Base-by-base conservation (phyloP, 208 protist species). In the Leishmania aethiopica region DNA sequence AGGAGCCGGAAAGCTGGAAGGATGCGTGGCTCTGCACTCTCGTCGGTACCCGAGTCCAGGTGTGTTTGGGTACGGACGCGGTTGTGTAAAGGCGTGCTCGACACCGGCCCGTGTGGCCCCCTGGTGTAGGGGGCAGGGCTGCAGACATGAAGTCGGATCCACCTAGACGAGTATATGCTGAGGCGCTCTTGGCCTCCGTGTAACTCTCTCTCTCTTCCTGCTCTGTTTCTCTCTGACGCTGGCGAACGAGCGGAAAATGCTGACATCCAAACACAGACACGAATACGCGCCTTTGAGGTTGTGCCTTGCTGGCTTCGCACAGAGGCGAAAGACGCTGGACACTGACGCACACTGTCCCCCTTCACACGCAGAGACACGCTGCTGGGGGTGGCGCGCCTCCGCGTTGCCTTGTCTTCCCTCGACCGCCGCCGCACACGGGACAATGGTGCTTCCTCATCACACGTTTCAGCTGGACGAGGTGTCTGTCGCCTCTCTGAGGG, bases 401-500 rank as follows among this genome's bases (percentile, higher is more conserved):
- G 2, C 25, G 10, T 35, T 32, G 15, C 1, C 42, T 6, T 19
- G 28, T 47, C 28, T n/a, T 32, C 8, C 19, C 25, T 51, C 25
- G 2, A 47, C 62, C 49, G 42, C n/a, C 47, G 53, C 60, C 4
- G 7, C 75, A n/a, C 3, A 22, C 11, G 22, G n/a, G 17, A 10
- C 79, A 15, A 59, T 55, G 32, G 62, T 40, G 77, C 4, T 51
- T 7, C 40, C 59, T 51, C 25, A n/a, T 28, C 40, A 42, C 0
- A 25, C 1, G 47, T 89, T 77, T 73, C 67, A 78, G 32, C 45
- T 83, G 49, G 82, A 84, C 66, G 67, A 60, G 4, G 85, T 83
- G 72, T 53, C 71, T 37, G n/a, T 77, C 32, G 69, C 81, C 13
- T 45, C 81, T 11, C 85, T 90, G 19, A 69, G 51, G 22, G 71